Conservation (phyloP, 257 asterid species). For the Gardenia jasminoides region DNA sequence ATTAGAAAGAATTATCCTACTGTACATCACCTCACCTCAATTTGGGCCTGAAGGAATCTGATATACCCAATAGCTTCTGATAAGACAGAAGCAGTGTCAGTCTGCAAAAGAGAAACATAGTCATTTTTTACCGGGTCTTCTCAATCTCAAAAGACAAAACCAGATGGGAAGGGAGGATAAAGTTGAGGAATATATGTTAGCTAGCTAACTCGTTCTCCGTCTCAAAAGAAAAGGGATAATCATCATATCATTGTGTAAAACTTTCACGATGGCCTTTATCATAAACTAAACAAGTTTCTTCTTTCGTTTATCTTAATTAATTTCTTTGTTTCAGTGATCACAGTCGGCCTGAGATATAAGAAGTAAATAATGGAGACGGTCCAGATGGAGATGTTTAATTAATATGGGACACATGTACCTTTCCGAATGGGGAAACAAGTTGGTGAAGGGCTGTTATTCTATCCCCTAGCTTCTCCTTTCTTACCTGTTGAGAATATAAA, state of each 20-base stretch:
- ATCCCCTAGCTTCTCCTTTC: conserved; percentile 93
- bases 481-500: conserved; percentile 50
- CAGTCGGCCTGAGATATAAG: neutral
- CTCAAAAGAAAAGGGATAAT: neutral
- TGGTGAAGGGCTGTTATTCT: conserved; percentile 95
- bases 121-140: conserved; percentile 31
- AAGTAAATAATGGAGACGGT: neutral
- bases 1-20: neutral
- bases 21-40: conserved; percentile 78
- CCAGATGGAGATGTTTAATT: neutral
- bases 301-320: neutral
- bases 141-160: conserved; percentile 40
- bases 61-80: conserved; percentile 93
- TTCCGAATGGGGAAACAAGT: conserved; percentile 97
- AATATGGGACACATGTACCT: conserved; percentile 44
- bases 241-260: neutral
- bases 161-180: conserved; percentile 29
- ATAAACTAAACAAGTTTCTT: conserved; percentile 13
- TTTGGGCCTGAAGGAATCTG: conserved; percentile 89
- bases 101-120: conserved; percentile 79
- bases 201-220: neutral
- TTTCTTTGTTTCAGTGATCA: conserved; percentile 16
- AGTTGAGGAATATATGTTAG: conserved; percentile 20
- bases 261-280: conserved; percentile 35
- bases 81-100: conserved; percentile 99